Conservation (phyloP, 257 asterid genomes). For the Solanum ahanhuiri region DNA sequence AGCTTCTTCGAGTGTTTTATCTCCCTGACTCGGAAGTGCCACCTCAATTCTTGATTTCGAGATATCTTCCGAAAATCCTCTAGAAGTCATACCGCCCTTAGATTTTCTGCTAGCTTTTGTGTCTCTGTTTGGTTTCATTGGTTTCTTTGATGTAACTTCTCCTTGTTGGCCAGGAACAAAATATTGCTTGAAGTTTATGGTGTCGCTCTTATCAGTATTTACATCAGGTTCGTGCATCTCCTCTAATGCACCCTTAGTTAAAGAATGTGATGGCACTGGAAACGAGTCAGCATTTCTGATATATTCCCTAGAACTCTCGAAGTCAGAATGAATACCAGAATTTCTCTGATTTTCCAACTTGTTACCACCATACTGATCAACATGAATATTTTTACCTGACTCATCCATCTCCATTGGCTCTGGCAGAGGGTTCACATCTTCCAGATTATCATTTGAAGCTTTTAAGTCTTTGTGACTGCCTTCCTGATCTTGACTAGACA, state of each 20-base stretch:
- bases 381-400: constrained; percentile 7
- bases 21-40: constrained; percentile 13
- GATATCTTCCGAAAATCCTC: not conserved
- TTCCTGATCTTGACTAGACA: constrained; percentile 18
- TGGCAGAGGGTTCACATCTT: not conserved
- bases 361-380: not conserved
- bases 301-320: not conserved
- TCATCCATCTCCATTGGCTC: not conserved
- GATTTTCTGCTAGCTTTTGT: constrained; percentile 3
- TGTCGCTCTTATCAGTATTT: constrained; percentile 22
- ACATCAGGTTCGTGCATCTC: constrained; percentile 12
- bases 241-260: constrained; percentile 7
- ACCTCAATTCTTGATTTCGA: constrained; percentile 7
- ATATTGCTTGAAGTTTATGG: constrained; percentile 48
- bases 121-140: not conserved
- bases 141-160: constrained; percentile 13
- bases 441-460: constrained; percentile 18
- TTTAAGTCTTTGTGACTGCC: constrained; percentile 17
- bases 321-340: not conserved
- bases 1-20: constrained; percentile 11
- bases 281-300: not conserved
- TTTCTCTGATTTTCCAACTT: constrained; percentile 5
- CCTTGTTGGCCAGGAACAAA: constrained; percentile 31
- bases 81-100: not conserved
- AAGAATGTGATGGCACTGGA: not conserved